Evolutionary conservation across 2,329 filamentous ascomycete genomes (phyloP), one percentile per base, ranked within the genome.

Genomic region (Sphaerulina vaccinii): DNA sequence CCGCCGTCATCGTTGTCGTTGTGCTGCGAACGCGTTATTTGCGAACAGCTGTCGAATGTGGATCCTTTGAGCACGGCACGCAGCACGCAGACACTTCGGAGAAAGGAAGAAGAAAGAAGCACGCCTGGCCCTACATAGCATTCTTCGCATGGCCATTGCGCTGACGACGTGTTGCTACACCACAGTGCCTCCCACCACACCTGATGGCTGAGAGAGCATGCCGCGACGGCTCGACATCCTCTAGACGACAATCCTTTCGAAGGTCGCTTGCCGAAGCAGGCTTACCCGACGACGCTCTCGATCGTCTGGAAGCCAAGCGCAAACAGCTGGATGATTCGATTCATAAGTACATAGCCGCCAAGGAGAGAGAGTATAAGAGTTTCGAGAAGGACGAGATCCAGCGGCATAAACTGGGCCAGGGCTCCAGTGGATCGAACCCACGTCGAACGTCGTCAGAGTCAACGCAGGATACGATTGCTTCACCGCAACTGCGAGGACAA

Each of bases 261-360:
- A 41, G 49, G 22, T 53, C 53, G 13, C 49, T 59, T 9, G 57
- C 55, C 49, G 55, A 58, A 27, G 51, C 59, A n/a, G 57, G 49
- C 8, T 57, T 68, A 51, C 62, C 66, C 27, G 52, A 57, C 10
- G 62, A 66, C 38, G 66, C 64, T 46, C 57, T 70, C 5, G 62
- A 66, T 42, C 56, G 59, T 39, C 58, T 71, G 36, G 68, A 70
- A 49, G 52, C 62, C 49, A 71, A 71, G 56, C 65, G 68, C 29
- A 64, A 61, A 44, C 64, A 67, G 56, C 57, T 70, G 37, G 68
- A 71, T 49, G 68, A 71, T 13, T 65, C 64, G 7, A 70, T 71
- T 44, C 68, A 70, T 57, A 67, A 66, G 37, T 71, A 68, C 55
- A 68, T 70, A 37, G 67, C 68, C 9, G 52, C 62, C 38, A 71